Percentiles rank a stretch among this genome's conserved stretches.
Evolutionary conservation across 2,329 filamentous ascomycete species (phyloP).

Genomic region (Diplodia sapinea): DNA sequence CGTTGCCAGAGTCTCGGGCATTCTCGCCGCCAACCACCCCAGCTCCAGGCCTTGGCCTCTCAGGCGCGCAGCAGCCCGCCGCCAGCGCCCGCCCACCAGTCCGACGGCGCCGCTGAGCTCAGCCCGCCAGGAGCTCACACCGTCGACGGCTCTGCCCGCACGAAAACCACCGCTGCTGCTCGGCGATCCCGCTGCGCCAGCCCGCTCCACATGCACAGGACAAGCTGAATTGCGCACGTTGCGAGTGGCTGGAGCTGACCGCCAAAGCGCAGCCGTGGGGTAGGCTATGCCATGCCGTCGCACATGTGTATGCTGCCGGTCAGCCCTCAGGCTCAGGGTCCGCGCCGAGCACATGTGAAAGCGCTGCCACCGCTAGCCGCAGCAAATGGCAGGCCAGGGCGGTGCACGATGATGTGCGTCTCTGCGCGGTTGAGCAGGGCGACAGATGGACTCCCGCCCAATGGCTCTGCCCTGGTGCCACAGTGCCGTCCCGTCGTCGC

Average conservation of each 20-base stretch:
- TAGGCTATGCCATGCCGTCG: conserved; percentile 18
- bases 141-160: conserved; percentile 12
- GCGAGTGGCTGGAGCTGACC: conserved; percentile 30
- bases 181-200: conserved; percentile 26
- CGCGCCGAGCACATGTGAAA: conserved; percentile 15
- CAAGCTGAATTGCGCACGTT: conserved; percentile 21
- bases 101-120: conserved; percentile 22
- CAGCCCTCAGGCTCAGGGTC: conserved; percentile 21
- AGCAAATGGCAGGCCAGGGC: not conserved
- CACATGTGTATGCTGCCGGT: conserved; percentile 11
- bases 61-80: conserved; percentile 9
- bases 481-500: not conserved
- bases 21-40: conserved; percentile 11
- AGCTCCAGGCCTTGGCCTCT: not conserved
- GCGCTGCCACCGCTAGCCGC: not conserved
- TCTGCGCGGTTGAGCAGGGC: not conserved
- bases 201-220: conserved; percentile 11
- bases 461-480: not conserved
- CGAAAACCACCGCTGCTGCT: not conserved
- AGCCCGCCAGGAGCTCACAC: not conserved
- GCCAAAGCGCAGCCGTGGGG: conserved; percentile 30
- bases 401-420: conserved; percentile 13
- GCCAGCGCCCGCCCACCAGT: not conserved
- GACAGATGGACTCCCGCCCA: not conserved
- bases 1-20: conserved; percentile 6